Base-by-base conservation (phyloP, 1,284 basidiomycete species). In the Pyrrhoderma noxium region DNA sequence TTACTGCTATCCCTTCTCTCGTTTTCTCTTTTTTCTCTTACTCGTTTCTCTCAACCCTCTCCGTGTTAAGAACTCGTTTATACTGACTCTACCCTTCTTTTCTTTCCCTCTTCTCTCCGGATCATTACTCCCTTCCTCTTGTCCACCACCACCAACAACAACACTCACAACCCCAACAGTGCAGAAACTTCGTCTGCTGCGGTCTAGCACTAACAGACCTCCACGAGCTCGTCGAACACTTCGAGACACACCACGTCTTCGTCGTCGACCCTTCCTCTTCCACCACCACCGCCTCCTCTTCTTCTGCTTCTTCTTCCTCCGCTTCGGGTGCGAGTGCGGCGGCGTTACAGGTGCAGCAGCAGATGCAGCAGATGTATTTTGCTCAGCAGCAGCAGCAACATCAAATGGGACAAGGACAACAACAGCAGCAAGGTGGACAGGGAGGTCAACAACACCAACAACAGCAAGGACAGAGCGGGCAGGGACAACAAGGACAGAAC, bases 161-260 rank as follows among this genome's bases (percentile, higher is more conserved):
- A n/a, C n/a, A n/a, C n/a, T n/a, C n/a, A n/a, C n/a, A 45, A 21
- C 50, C 25, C 43, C 31, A 31, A 31, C 49, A 84, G 75, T 89
- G 85, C 67, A 80, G 85, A 53, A 83, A 92, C 63, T 93, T 89
- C 67, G 80, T 81, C 1, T 93, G 89, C 68, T 93, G 89, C 61
- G 89, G 87, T 9, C 70, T 84, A 38, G 77, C 85, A 55, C 76
- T 92, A 18, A 78, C 77, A 43, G 89, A 92, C 64, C 77, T 93
- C 7, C 89, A 93, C 60, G 88, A 85, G 1, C 79, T 92, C 21
- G 75, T 92, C 3, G 88, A 92, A 65, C 89, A 92, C 62, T 91
- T 92, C 59, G 89, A 92, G 61, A 82, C 89, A 54, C 79, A 81
- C 42, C 89, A 92, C 64, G 85, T 91, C 60, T 74, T 85, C 54